phyloP scores from a whole-genome alignment of 2,329 filamentous ascomycete species.

The Balansia obtecta region DNA sequence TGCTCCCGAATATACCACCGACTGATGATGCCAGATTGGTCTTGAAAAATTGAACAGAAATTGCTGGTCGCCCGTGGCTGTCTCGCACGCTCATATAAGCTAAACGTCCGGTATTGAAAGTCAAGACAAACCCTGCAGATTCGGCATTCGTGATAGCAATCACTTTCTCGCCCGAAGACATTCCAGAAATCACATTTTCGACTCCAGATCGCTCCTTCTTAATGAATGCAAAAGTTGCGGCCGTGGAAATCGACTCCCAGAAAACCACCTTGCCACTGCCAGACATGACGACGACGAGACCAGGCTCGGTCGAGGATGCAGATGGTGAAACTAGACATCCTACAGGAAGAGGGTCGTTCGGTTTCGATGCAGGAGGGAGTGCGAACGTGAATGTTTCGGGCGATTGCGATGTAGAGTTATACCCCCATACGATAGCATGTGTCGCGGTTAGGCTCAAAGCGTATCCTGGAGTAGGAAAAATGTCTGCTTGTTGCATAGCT shows the following conservation, averaged over 20 bases:
- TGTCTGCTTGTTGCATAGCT: conserved; percentile 54
- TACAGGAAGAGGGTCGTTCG: conserved; percentile 62
- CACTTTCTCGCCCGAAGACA: conserved; percentile 69
- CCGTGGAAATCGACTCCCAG: conserved; percentile 90
- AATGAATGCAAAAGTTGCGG: conserved; percentile 71
- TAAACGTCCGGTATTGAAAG: conserved; percentile 73
- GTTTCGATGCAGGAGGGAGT: conserved; percentile 59
- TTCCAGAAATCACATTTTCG: conserved; percentile 58
- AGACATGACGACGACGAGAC: conserved; percentile 76
- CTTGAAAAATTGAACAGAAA: conserved; percentile 67
- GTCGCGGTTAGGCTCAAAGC: conserved; percentile 70
- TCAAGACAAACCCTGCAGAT: conserved; percentile 71
- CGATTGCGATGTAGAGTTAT: conserved; percentile 54
- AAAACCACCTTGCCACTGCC: conserved; percentile 76
- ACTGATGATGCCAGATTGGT: conserved; percentile 42
- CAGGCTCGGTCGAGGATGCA: conserved; percentile 66
- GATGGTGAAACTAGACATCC: conserved; percentile 73
- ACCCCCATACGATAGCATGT: conserved; percentile 84
- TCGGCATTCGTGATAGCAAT: conserved; percentile 73
- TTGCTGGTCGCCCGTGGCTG: conserved; percentile 69
- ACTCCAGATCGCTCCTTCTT: conserved; percentile 71
- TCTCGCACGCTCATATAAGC: conserved; percentile 82
- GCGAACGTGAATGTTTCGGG: conserved; percentile 71
- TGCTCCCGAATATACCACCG: conserved; percentile 66
- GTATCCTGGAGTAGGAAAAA: conserved; percentile 55